Conservation (phyloP, 2,329 filamentous ascomycete species). For the Domatiomyces catenatus region DNA sequence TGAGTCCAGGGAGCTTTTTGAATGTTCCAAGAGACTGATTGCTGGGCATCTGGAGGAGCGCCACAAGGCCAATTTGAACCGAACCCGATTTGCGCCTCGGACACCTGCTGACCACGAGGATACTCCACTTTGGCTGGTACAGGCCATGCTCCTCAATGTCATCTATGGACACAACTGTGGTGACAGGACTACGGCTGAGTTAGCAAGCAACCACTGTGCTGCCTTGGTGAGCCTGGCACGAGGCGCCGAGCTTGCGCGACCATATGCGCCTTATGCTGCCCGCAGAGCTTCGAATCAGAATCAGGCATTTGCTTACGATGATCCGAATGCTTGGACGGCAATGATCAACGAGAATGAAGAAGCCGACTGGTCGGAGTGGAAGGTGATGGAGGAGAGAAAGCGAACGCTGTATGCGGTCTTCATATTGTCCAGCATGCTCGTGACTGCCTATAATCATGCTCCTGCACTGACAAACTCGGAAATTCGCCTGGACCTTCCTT, state of each 20-base stretch:
- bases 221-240: slow-evolving; percentile 81
- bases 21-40: slow-evolving; percentile 90
- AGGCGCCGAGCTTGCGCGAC: slow-evolving; percentile 60
- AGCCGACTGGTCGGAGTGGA: slow-evolving; percentile 80
- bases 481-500: slow-evolving; percentile 74
- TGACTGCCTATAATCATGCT: slow-evolving; percentile 83
- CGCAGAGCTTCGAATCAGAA: slow-evolving; percentile 1
- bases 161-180: slow-evolving; percentile 91
- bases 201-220: slow-evolving; percentile 81
- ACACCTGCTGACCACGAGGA: slow-evolving; percentile 28
- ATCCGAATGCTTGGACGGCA: slow-evolving; percentile 27
- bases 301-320: slow-evolving; percentile 32
- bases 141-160: slow-evolving; percentile 91
- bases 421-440: slow-evolving; percentile 74
- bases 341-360: slow-evolving; percentile 36
- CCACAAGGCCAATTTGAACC: slow-evolving; percentile 64
- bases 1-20: slow-evolving; percentile 72
- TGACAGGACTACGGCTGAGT: slow-evolving; percentile 78
- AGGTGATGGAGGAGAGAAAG: slow-evolving; percentile 74
- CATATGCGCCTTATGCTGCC: slow-evolving; percentile 18
- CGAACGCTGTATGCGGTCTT: slow-evolving; percentile 85
- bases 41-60: slow-evolving; percentile 82
- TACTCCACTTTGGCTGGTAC: slow-evolving; percentile 83
- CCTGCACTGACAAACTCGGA: slow-evolving; percentile 89
- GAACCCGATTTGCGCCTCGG: slow-evolving; percentile 35